These are phyloP conservation scores for Drechslerella dactyloides DNA, from an alignment of 2,329 filamentous ascomycete genomes.

Conservation along the genomic window DNA sequence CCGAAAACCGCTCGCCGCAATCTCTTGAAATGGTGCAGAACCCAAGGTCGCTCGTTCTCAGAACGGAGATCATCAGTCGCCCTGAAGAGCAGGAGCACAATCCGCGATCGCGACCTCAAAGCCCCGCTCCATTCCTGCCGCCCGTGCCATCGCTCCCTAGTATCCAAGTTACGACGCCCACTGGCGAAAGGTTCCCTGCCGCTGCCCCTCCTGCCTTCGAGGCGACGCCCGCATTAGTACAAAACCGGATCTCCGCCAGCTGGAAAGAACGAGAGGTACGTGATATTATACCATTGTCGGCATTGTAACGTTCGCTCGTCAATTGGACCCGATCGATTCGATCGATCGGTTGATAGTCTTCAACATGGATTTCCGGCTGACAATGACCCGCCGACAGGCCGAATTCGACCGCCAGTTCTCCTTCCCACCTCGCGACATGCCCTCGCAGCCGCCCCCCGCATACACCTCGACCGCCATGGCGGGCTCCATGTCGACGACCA, in stretches of 20 bases:
- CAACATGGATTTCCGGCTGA: conserved; percentile 23
- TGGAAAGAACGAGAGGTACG: conserved; percentile 50
- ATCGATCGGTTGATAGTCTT: conserved; percentile 10
- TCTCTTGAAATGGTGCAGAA: conserved; percentile 36
- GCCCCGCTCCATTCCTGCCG: conserved; percentile 35
- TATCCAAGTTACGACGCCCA: conserved; percentile 41
- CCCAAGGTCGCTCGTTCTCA: conserved; percentile 44
- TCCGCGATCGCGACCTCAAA: conserved; percentile 32
- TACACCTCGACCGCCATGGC: conserved; percentile 36
- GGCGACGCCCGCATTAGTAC: conserved; percentile 20
- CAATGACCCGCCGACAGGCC: conserved; percentile 22
- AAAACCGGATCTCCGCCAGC: conserved; percentile 14
- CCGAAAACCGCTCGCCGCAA: neutral
- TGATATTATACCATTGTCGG: too few relatives aligned
- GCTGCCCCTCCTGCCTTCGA: conserved; percentile 40
- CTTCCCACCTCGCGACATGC: conserved; percentile 38
- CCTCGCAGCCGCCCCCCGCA: conserved; percentile 39
- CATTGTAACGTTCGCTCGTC: too few relatives aligned
- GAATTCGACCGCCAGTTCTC: conserved; percentile 46
- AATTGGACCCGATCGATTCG: too few relatives aligned
- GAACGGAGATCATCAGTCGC: conserved; percentile 46
- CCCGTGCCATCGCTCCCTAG: conserved; percentile 31
- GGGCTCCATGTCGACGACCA: conserved; percentile 28
- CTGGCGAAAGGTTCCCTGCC: conserved; percentile 29
- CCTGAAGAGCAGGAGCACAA: conserved; percentile 49